phyloP scores from a whole-genome alignment of 2,329 filamentous ascomycete species.

The Ascochyta clinopodiicola region DNA sequence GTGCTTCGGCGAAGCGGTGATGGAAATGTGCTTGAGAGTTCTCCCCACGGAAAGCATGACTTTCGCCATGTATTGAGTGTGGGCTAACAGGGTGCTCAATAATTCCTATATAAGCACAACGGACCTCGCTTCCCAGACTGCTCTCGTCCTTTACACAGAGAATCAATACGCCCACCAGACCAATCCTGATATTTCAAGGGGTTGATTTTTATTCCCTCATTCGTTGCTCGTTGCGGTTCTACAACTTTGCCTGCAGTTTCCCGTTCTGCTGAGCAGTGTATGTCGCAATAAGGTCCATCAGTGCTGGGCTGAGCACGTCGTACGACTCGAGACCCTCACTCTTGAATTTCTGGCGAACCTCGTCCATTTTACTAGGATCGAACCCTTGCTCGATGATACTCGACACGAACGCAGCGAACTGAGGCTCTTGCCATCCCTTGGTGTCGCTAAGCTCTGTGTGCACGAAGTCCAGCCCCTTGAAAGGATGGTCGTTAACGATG shows the following conservation, averaged over 20 bases:
- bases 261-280: conserved; percentile 60
- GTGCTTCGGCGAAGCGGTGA: not conserved
- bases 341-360: conserved; percentile 62
- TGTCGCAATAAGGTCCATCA: conserved; percentile 65
- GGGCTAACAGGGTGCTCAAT: conserved; percentile 17
- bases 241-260: conserved; percentile 33
- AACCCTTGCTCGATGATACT: conserved; percentile 74
- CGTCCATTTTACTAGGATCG: conserved; percentile 60
- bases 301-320: conserved; percentile 64
- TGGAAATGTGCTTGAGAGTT: too few species aligned
- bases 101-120: not conserved
- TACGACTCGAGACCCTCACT: conserved; percentile 65
- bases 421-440: conserved; percentile 74
- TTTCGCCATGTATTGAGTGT: not conserved
- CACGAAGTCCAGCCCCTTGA: conserved; percentile 74
- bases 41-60: not conserved
- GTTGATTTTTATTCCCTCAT: not conserved
- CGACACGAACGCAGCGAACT: conserved; percentile 72
- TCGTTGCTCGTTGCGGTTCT: conserved; percentile 2
- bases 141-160: too few species aligned
- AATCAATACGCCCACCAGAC: not conserved
- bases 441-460: conserved; percentile 67
- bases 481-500: conserved; percentile 69
- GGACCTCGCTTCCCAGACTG: too few species aligned
- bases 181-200: too few species aligned